Base-by-base conservation (phyloP, 2,329 filamentous ascomycete species). In the Purpureocillium lavendulum region DNA sequence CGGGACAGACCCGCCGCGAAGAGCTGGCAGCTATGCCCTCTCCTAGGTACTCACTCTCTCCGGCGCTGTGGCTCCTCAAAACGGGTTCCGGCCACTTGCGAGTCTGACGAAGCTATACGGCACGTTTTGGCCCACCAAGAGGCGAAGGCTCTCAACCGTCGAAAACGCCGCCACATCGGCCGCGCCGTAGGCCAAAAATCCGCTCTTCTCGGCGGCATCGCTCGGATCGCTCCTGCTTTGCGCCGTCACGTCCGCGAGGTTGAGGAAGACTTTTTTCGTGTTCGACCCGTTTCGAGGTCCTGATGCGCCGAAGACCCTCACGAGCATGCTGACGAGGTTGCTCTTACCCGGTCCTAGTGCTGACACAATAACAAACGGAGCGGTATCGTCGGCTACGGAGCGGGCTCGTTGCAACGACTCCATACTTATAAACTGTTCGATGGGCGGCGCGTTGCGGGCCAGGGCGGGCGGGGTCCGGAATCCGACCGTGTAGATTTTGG, bases 81-180 rank as follows among this genome's bases (percentile, higher is more conserved):
- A 74, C 44, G 72, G 59, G 21, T 62, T 65, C 16, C 69, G 60
- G 3, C 73, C 73, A 36, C 70, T 70, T 2, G 86, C 84, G 55
- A 92, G 67, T 36, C 85, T 72, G 32, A 92, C 87, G 65, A 94
- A 94, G 61, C 85, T 88, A 61, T 87, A 90, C 6, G 84, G 84
- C 41, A 92, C 85, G 57, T 92, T 92, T 64, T 92, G 85, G 9
- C 87, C 87, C 10, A 90, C 84, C 17, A 94, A 69, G 43, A 89
- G 60, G 48, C 86, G 71, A 40, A 92, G 62, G 36, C 81, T 90
- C 62, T 92, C 84, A 5, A 90, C 86, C 3, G 84, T 89, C 16
- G 84, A 89, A 65, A 88, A 92, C 1, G 86, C 85, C 41, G 81
- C 82, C 26, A 88, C 83, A 59, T 94, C 86, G 17, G 82, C 83